phyloP scores from a whole-genome alignment of 2,329 filamentous ascomycete species.

The Fusarium oxysporum region DNA sequence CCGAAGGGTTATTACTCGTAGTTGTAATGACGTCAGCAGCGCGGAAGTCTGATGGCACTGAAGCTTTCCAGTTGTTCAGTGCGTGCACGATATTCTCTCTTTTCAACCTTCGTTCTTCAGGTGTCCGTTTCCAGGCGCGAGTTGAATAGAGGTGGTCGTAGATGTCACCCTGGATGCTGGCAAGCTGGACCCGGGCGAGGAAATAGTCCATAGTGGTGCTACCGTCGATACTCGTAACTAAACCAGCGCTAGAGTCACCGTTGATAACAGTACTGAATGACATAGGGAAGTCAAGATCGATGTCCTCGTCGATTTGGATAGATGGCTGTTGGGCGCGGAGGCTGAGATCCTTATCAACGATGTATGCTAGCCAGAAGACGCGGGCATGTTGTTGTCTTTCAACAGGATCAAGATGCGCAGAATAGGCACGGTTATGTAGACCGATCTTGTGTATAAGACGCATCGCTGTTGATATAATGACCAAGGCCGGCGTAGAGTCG shows the following conservation, averaged over 20 bases:
- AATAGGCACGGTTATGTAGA: neutral
- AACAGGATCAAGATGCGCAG: neutral
- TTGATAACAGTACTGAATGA: neutral
- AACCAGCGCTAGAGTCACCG: neutral
- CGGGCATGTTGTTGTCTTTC: neutral
- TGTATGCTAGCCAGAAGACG: slow-evolving; percentile 15
- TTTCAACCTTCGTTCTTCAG: neutral
- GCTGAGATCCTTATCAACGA: slow-evolving; percentile 6
- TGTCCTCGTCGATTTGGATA: slow-evolving; percentile 5
- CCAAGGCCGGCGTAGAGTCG: neutral
- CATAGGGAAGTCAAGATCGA: neutral
- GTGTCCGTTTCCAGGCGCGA: neutral
- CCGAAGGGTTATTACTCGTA: neutral
- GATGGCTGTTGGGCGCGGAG: slow-evolving; percentile 8
- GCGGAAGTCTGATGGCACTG: neutral
- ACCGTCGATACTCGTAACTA: neutral
- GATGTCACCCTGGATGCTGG: neutral
- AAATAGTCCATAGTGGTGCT: neutral
- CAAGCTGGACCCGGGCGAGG: slow-evolving; percentile 1
- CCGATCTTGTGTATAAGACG: slow-evolving; percentile 7
- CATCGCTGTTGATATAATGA: slow-evolving; percentile 6
- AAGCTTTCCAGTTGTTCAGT: neutral
- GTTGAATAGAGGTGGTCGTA: slow-evolving; percentile 6
- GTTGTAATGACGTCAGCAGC: neutral
- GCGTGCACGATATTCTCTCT: neutral